Conservation (phyloP, 129 eudicot species). For the Tanacetum coccineum region DNA sequence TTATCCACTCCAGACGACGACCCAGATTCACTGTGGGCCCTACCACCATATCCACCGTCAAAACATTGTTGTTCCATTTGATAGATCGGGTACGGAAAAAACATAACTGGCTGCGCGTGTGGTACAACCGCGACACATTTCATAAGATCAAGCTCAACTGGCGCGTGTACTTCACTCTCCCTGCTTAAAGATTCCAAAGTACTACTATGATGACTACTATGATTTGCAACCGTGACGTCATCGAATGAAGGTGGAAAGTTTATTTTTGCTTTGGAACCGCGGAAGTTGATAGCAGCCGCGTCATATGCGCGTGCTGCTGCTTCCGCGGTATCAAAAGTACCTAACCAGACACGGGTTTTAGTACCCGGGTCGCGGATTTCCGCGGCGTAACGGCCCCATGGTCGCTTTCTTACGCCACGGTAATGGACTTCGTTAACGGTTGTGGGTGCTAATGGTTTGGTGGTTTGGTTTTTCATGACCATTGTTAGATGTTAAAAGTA, state of each 20-base stretch:
- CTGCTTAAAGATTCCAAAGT: slow-evolving; percentile 58
- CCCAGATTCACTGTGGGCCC: slow-evolving; percentile 47
- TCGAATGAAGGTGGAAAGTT: slow-evolving; percentile 41
- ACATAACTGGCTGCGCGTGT: slow-evolving; percentile 21
- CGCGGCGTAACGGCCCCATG: slow-evolving; percentile 92
- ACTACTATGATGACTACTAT: slow-evolving; percentile 37
- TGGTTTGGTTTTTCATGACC: slow-evolving; percentile 45
- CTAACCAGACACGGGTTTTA: slow-evolving; percentile 65
- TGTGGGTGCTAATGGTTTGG: slow-evolving; percentile 20
- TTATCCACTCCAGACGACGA: slow-evolving; percentile 52
- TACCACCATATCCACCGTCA: slow-evolving; percentile 33
- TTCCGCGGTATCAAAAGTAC: slow-evolving; percentile 72
- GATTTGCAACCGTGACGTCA: slow-evolving; percentile 13
- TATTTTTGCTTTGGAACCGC: slow-evolving; percentile 65
- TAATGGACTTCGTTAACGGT: slow-evolving; percentile 45
- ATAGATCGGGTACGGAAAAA: slow-evolving; percentile 23
- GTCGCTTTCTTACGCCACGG: slow-evolving; percentile 73
- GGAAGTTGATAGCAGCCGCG: slow-evolving; percentile 58
- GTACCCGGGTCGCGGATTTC: slow-evolving; percentile 72
- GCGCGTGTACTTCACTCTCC: too few species aligned
- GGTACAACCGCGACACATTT: slow-evolving; percentile 16
- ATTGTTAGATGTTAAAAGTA: background rate
- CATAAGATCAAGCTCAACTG: slow-evolving; percentile 55
- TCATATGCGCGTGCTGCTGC: slow-evolving; percentile 72
- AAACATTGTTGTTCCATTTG: slow-evolving; percentile 24